phyloP scores from a whole-genome alignment of 164 flowering plant species.

The Magnolia officinalis region DNA sequence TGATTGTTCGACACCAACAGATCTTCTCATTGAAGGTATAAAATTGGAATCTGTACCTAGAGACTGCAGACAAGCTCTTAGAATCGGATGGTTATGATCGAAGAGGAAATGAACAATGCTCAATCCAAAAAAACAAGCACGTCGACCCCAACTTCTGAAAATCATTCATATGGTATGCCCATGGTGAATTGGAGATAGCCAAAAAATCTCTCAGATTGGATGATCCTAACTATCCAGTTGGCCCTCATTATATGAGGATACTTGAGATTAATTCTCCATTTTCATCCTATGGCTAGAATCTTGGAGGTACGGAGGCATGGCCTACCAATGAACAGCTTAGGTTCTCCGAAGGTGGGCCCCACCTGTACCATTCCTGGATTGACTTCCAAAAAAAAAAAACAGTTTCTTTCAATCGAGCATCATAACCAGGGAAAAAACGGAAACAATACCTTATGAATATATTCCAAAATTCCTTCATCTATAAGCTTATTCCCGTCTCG shows the following conservation, averaged over 20 bases:
- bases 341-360: background rate
- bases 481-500: slow-evolving; percentile 80
- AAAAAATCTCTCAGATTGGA: background rate
- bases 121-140: background rate
- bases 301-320: background rate
- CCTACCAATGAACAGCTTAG: background rate
- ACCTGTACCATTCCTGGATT: background rate
- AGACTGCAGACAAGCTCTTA: slow-evolving; percentile 38
- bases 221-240: background rate
- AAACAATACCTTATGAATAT: slow-evolving; percentile 53
- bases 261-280: background rate
- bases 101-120: background rate
- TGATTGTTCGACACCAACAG: slow-evolving; percentile 61
- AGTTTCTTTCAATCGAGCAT: background rate
- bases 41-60: slow-evolving; percentile 72
- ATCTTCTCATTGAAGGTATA: slow-evolving; percentile 45
- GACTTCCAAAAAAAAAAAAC: background rate
- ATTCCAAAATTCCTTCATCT: slow-evolving; percentile 60
- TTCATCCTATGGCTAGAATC: background rate
- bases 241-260: background rate
- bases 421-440: background rate
- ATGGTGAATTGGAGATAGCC: background rate
- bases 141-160: background rate
- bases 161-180: background rate
- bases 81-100: slow-evolving; percentile 5